These are phyloP conservation scores for Cnidoscolus chayamansa DNA, from an alignment of 441 rosid species.

Conservation along the genomic window DNA sequence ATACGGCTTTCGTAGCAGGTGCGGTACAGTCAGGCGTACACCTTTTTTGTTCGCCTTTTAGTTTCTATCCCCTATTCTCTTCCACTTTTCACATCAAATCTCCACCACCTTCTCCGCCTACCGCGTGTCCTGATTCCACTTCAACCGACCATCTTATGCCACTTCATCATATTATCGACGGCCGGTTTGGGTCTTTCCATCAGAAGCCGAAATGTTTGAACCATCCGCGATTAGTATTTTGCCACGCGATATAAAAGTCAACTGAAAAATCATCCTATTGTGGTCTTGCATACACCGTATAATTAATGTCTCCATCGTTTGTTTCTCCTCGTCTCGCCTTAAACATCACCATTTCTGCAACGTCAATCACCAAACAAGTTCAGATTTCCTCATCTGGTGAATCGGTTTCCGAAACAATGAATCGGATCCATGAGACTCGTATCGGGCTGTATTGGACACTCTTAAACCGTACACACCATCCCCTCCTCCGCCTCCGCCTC, in stretches of 20 bases:
- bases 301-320: neutral
- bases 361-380: conserved; percentile 5
- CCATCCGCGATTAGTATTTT: neutral
- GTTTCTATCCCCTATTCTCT: neutral
- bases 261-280: neutral
- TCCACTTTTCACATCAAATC: neutral
- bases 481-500: conserved; percentile 61
- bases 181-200: too few relatives aligned
- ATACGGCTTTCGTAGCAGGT: conserved; percentile 16
- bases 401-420: conserved; percentile 31
- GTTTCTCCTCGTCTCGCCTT: neutral
- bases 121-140: too few relatives aligned
- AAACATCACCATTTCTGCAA: conserved; percentile 18
- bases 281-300: neutral
- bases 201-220: too few relatives aligned
- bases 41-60: neutral
- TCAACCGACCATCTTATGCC: too few relatives aligned
- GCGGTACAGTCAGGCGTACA: neutral
- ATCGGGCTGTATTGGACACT: conserved; percentile 31
- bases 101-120: neutral
- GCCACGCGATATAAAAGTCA: neutral
- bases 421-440: conserved; percentile 29
- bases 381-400: conserved; percentile 3
- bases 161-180: too few relatives aligned
- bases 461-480: conserved; percentile 45